Conservation (phyloP, 1,139 yeast genomes). For the Geotrichum bryndzae region DNA sequence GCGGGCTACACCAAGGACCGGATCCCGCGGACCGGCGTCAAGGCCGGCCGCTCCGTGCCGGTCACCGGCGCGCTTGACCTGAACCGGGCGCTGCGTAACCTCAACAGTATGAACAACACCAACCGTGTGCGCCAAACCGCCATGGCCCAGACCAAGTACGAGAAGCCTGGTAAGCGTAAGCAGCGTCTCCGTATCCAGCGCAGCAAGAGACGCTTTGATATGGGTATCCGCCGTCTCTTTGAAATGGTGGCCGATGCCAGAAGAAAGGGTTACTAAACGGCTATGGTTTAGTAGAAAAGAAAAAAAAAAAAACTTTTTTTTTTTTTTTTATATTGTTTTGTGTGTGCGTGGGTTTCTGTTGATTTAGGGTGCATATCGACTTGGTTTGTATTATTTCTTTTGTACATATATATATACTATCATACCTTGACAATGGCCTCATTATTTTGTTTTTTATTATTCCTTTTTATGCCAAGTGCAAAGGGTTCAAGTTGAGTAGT, state of each 20-base stretch:
- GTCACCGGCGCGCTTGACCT: slow-evolving; percentile 24
- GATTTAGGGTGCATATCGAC: not conserved
- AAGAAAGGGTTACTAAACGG: slow-evolving; percentile 32
- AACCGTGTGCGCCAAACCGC: slow-evolving; percentile 30
- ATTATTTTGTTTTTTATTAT: not conserved
- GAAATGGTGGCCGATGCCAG: slow-evolving; percentile 36
- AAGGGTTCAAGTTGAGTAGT: not conserved
- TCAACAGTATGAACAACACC: slow-evolving; percentile 28
- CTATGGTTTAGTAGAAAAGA: not conserved
- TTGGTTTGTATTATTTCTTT: not conserved
- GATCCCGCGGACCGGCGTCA: slow-evolving; percentile 26
- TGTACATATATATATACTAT: not conserved
- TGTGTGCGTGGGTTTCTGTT: not conserved
- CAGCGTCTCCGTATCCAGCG: slow-evolving; percentile 32
- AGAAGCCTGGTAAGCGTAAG: slow-evolving; percentile 35
- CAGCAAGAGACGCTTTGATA: slow-evolving; percentile 32
- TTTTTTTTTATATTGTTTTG: not conserved
- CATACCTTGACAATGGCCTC: not conserved
- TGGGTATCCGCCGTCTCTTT: slow-evolving; percentile 34
- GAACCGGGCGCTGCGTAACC: slow-evolving; percentile 27
- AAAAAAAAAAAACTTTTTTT: not conserved
- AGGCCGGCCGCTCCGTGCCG: slow-evolving; percentile 34
- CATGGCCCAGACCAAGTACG: slow-evolving; percentile 31
- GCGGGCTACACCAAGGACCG: slow-evolving; percentile 6
- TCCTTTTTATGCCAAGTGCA: not conserved